Evolutionary conservation across 306 rosid genomes (phyloP), one percentile per base, ranked within the genome.

Genomic region (Trifolium subterraneum): DNA sequence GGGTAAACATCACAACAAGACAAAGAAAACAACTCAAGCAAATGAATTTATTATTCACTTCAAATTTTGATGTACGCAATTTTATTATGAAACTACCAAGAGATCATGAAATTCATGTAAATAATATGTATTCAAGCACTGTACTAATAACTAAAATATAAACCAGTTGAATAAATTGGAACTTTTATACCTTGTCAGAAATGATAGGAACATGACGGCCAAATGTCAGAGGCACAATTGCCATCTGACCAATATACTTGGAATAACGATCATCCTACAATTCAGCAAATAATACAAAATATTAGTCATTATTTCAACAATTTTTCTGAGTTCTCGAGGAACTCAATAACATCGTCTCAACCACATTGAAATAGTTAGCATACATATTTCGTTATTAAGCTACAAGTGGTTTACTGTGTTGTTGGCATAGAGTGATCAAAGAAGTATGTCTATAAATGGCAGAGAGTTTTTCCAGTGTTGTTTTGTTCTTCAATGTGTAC

Each of bases 121-220:
- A 64, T 68, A 67, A 36, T 56, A 36, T 39, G 58, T 31, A 62
- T 61, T 45, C 66, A 20, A 65, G 47, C 58, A 64, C 33, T 50
- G 18, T 62, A 39, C n/a, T 35, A 68, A 67, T 52, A 70, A 62
- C 56, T 54, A 44, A 59, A 59, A 47, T 18, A 59, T 68, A 19
- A 3, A 25, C 20, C 25, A 33, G 16, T 50, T 19, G 18, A 70
- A 50, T 18, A 74, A 52, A 71, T 22, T 13, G 6, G 58, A 70
- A 51, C 52, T 33, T 65, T 1, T 52, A 71, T 85, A 93, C 97
- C 97, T 85, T 91, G 80, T 93, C 89, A 59, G 96, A 64, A 18
- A 93, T 87, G 77, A 93, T 93, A 76, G 97, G 98, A 60, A 93
- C 91, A 33, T 91, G 96, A 74, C 96, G 98, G 48, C 98, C 98